Evolutionary conservation across 805 yeast species (phyloP).

Genomic region (Starmerella cellae): DNA sequence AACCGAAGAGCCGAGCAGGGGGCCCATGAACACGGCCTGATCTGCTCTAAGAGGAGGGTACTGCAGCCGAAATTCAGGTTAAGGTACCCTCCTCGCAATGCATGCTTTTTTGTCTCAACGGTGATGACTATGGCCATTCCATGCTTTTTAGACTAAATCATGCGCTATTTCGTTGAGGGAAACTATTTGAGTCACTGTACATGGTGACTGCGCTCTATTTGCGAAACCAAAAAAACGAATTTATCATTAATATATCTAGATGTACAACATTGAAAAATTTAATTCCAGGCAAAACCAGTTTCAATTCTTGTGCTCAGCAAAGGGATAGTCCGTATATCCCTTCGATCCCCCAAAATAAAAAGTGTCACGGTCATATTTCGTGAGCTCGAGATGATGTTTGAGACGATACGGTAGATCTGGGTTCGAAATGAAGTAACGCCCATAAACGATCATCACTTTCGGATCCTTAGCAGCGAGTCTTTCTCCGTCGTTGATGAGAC

Average conservation of each 20-base stretch:
- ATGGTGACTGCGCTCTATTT: too few relatives aligned
- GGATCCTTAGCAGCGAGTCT: constrained; percentile 22
- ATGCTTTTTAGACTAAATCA: not conserved
- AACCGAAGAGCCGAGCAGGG: too few relatives aligned
- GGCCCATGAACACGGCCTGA: too few relatives aligned
- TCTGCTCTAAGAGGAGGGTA: too few relatives aligned
- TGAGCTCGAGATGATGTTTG: constrained; percentile 31
- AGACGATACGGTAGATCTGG: constrained; percentile 43
- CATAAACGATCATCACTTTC: constrained; percentile 30
- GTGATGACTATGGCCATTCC: too few relatives aligned
- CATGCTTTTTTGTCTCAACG: too few relatives aligned
- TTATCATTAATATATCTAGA: not conserved
- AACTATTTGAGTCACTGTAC: not conserved
- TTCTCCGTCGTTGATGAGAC: constrained; percentile 5
- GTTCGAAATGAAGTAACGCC: constrained; percentile 41
- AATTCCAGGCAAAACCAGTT: too few relatives aligned
- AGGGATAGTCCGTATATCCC: constrained; percentile 37
- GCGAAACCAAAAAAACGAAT: too few relatives aligned
- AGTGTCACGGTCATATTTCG: constrained; percentile 35
- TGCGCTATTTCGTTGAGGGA: not conserved
- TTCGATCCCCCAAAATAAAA: constrained; percentile 33
- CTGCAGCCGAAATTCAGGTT: too few relatives aligned
- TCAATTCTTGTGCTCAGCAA: too few relatives aligned
- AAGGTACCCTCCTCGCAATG: too few relatives aligned
- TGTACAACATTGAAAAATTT: not conserved